Evolutionary conservation across 768 basidiomycete species (phyloP).

Genomic region (Podaxis sp.): DNA sequence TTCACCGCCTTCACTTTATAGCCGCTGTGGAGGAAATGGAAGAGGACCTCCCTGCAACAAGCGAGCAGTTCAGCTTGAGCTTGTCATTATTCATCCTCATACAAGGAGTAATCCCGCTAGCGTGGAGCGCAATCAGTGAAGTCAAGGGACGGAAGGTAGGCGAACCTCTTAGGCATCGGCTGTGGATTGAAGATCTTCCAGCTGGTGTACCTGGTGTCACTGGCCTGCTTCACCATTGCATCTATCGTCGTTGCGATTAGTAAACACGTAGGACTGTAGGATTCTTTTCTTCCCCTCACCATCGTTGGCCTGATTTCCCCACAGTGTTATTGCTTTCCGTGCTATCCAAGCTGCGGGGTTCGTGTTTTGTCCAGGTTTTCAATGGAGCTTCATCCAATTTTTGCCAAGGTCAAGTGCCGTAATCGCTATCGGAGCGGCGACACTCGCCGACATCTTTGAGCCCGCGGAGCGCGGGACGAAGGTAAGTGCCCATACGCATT

Average conservation of each 20-base stretch:
- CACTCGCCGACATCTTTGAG: constrained; percentile 76
- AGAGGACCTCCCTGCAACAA: constrained; percentile 52
- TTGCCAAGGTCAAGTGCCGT: constrained; percentile 55
- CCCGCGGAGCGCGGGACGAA: constrained; percentile 68
- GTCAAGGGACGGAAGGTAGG: constrained; percentile 69
- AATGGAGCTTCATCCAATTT: not conserved
- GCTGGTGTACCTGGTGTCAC: constrained; percentile 52
- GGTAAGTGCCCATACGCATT: constrained; percentile 18
- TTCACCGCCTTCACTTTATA: constrained; percentile 19
- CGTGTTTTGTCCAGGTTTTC: constrained; percentile 11
- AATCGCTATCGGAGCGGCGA: constrained; percentile 69
- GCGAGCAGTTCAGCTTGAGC: constrained; percentile 59
- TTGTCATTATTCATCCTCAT: constrained; percentile 70
- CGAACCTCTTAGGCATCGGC: not conserved
- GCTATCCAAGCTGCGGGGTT: constrained; percentile 65
- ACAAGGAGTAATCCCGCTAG: constrained; percentile 62
- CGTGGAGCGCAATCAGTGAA: constrained; percentile 71
- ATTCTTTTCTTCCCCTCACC: not conserved
- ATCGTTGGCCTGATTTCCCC: not conserved
- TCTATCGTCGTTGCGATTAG: constrained; percentile 55
- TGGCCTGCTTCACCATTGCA: constrained; percentile 49
- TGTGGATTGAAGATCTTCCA: not conserved
- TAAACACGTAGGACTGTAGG: constrained; percentile 44
- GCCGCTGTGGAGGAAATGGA: constrained; percentile 64
- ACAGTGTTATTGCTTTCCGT: constrained; percentile 63